phyloP scores from a whole-genome alignment of 1,284 basidiomycete species.

The Boletus smithii region DNA sequence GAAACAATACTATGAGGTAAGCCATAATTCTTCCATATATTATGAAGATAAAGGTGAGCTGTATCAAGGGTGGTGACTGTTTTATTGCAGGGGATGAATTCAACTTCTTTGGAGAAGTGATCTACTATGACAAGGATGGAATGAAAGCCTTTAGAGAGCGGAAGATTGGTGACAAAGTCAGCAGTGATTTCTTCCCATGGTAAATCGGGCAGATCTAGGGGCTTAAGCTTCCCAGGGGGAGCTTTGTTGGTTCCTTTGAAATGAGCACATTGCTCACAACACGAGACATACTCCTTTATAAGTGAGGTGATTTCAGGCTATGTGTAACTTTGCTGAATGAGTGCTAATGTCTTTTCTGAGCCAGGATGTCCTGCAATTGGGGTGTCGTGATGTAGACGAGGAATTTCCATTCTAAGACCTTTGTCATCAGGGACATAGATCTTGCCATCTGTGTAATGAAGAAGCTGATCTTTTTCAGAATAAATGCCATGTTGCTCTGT shows the following conservation, averaged over 20 bases:
- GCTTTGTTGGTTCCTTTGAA: neutral
- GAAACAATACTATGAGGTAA: no score
- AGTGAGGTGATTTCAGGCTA: no score
- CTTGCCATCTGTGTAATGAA: neutral
- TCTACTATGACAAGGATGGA: no score
- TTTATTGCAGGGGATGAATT: constrained; percentile 2
- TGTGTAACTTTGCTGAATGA: neutral
- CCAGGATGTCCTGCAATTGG: neutral
- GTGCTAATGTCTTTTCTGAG: neutral
- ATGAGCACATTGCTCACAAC: neutral
- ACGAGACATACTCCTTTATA: no score
- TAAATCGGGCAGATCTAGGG: neutral
- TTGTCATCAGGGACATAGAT: neutral
- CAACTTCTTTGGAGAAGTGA: constrained; percentile 4
- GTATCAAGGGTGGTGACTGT: neutral
- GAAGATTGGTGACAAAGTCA: no score
- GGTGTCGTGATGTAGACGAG: neutral
- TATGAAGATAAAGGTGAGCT: neutral
- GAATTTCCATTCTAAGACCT: neutral
- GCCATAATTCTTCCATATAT: no score
- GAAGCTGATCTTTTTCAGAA: neutral
- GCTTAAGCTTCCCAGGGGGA: neutral
- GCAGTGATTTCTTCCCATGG: neutral
- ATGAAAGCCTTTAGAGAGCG: no score
- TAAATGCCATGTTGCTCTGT: no score